phyloP scores from a whole-genome alignment of 371 early-diverging fungal species.

The Capniomyces stellatus region DNA sequence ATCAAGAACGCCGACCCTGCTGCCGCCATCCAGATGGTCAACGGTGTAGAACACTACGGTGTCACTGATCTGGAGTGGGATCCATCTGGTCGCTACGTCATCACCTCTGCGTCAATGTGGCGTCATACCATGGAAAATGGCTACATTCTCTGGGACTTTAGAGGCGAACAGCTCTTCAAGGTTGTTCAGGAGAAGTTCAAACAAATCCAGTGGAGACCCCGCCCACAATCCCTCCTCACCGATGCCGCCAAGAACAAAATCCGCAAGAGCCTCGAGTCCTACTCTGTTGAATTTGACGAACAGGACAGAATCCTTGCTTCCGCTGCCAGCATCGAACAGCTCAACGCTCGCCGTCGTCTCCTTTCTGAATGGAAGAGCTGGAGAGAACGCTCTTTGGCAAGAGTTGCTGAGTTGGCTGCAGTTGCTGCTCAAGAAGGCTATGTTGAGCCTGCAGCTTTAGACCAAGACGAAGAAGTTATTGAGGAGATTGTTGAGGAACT shows the following conservation, averaged over 20 bases:
- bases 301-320: constrained; percentile 50
- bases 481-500: constrained; percentile 75
- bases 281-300: constrained; percentile 73
- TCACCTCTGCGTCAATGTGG: constrained; percentile 77
- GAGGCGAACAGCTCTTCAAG: constrained; percentile 62
- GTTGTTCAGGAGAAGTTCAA: constrained; percentile 66
- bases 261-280: constrained; percentile 77
- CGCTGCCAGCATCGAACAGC: constrained; percentile 46
- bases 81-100: constrained; percentile 88
- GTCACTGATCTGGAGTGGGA: constrained; percentile 95
- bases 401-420: constrained; percentile 37
- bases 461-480: constrained; percentile 41
- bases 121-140: constrained; percentile 69
- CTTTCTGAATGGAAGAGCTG: constrained; percentile 60
- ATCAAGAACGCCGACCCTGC: constrained; percentile 29
- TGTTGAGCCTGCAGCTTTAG: constrained; percentile 26
- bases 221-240: constrained; percentile 65
- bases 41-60: constrained; percentile 75
- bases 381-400: constrained; percentile 45
- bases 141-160: constrained; percentile 81
- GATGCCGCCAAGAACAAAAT: constrained; percentile 69
- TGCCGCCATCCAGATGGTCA: constrained; percentile 39
- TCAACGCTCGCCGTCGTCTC: constrained; percentile 52
- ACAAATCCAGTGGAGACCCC: constrained; percentile 90
- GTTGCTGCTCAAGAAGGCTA: constrained; percentile 29